These are phyloP conservation scores for Zygotorulaspora danielsina DNA, from an alignment of 805 yeast genomes.

Conservation along the genomic window DNA sequence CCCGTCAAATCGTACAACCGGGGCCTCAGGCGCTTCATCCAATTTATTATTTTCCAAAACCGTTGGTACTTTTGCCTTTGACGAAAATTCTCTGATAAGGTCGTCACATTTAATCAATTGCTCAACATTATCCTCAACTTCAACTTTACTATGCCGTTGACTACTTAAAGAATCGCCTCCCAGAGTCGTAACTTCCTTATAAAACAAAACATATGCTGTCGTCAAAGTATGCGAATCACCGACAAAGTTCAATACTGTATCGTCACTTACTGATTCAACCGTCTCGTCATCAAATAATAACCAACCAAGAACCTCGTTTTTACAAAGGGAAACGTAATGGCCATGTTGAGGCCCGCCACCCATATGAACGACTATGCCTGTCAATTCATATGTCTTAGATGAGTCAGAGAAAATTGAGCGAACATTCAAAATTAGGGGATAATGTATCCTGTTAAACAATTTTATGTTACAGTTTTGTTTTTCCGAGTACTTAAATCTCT, in stretches of 20 bases:
- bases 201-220: constrained; percentile 86
- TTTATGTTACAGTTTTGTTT: constrained; percentile 75
- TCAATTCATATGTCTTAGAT: constrained; percentile 67
- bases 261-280: constrained; percentile 81
- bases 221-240: constrained; percentile 88
- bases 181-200: constrained; percentile 48
- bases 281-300: constrained; percentile 91
- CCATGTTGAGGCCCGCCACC: constrained; percentile 99
- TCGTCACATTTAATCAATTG: constrained; percentile 27
- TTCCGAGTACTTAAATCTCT: constrained; percentile 89
- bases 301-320: constrained; percentile 80
- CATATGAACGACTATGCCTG: constrained; percentile 84
- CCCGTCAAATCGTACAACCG: constrained; percentile 3
- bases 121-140: constrained; percentile 22
- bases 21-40: constrained; percentile 17
- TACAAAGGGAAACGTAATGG: constrained; percentile 84
- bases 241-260: constrained; percentile 76
- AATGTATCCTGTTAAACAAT: constrained; percentile 77
- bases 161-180: neutral
- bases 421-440: constrained; percentile 68
- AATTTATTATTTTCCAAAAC: constrained; percentile 6
- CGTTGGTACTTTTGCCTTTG: constrained; percentile 5
- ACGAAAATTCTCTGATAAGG: constrained; percentile 12
- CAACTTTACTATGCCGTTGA: constrained; percentile 1
- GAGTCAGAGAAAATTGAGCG: constrained; percentile 46